phyloP scores from a whole-genome alignment of 2,329 filamentous ascomycete species.

The Periconia digitata region DNA sequence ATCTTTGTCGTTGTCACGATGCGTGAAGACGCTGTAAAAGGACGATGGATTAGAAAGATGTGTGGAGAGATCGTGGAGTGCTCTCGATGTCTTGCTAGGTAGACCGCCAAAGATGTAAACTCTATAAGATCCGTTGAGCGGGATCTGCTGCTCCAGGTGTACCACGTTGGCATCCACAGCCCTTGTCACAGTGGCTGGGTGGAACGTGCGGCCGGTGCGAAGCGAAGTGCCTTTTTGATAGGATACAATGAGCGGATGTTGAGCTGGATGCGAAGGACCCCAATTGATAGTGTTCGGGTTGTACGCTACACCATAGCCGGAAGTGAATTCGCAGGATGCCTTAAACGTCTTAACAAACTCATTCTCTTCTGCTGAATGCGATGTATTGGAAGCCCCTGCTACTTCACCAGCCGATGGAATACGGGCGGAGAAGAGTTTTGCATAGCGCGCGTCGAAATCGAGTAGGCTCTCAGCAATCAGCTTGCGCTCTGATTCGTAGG shows the following conservation, averaged over 20 bases:
- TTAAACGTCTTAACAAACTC: constrained; percentile 90
- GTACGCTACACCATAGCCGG: constrained; percentile 88
- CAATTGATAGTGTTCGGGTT: constrained; percentile 82
- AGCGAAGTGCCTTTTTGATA: constrained; percentile 58
- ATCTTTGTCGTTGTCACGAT: constrained; percentile 56
- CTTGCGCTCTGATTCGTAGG: constrained; percentile 85
- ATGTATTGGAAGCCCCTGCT: constrained; percentile 56
- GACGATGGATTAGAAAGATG: constrained; percentile 66
- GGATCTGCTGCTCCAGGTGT: constrained; percentile 86
- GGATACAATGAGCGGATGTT: constrained; percentile 70
- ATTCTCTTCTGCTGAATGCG: constrained; percentile 59
- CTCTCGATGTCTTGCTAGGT: constrained; percentile 58
- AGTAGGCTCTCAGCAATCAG: constrained; percentile 81
- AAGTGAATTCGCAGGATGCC: constrained; percentile 87
- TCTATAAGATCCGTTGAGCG: constrained; percentile 83
- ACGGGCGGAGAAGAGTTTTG: constrained; percentile 82
- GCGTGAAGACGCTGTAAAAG: constrained; percentile 70
- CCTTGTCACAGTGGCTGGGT: constrained; percentile 78
- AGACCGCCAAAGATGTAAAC: constrained; percentile 83
- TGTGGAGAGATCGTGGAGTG: constrained; percentile 69
- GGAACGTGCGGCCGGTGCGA: constrained; percentile 73
- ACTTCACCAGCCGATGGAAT: constrained; percentile 74
- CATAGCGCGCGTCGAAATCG: constrained; percentile 85
- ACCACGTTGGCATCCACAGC: constrained; percentile 88
- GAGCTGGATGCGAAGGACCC: constrained; percentile 70